Evolutionary conservation across 2,329 filamentous ascomycete genomes (phyloP), one percentile per base, ranked within the genome.

Genomic region (Penicillium sp.): DNA sequence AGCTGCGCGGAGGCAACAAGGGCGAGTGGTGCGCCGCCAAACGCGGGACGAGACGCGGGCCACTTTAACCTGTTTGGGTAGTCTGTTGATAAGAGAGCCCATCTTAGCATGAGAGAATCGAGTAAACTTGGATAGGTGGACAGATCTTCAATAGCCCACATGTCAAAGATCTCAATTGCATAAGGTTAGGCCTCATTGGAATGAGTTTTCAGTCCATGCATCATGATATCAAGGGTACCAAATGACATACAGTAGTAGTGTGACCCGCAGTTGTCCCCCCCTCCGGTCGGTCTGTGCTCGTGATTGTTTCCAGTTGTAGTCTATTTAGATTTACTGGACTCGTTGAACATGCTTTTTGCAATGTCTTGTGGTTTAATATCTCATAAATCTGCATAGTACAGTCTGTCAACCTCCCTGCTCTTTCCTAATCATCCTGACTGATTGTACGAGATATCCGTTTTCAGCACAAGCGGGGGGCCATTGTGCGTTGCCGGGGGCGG

Each of bases 41-140:
- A 72, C 69, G 70, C 70, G 71, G 68, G 62, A 68, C 37, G 42
- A 53, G 56, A 63, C 68, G 67, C 66, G 67, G 62, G 67, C 69
- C 72, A 75, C 73, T 75, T 74, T 75, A 74, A 72, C 73, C 72
- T 55, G 15, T 61, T 63, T 41, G 55, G 61, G 61, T 45, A 61
- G 22, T 63, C 38, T 63, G 61, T 63, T 63, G 54, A 63, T 42
- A 11, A 14, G 34, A 34, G 11, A 34, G 42, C 10, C 8, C 20
- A 34, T 42, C 8, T 34, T 5, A 39, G n/a, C 35, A 38, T 20
- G 7, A n/a, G 38, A 34, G 28, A 50, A 22, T 5, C 8, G 31
- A 50, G 8, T 31, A 31, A 8, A 1, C 5, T 25, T 37, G 8
- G 14, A 31, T 31, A 10, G 25, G 15, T 31, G 15, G 25, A 15